Base-by-base conservation (phyloP, 23 red algal species). In the Agarophyton chilense region DNA sequence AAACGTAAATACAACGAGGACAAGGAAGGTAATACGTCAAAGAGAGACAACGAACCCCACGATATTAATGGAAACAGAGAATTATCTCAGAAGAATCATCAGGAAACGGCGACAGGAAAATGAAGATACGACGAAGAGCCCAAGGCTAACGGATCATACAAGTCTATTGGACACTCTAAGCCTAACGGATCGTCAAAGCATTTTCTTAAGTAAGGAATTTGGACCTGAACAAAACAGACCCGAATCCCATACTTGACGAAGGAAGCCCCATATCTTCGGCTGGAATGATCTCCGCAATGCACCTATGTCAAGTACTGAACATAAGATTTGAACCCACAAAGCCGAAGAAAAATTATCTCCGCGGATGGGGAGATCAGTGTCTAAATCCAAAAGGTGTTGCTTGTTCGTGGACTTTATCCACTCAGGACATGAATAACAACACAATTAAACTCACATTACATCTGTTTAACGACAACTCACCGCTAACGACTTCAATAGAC, bases 401-500 rank as follows among this genome's bases (percentile, higher is more conserved):
- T 12, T 62, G 80, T 46, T 51, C 61, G 18, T 84, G 80, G 80
- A 51, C 55, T 14, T 42, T 71, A 35, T 42, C 80, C 12, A 10
- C 1, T 21, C 33, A 66, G 0, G 80, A 84, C 22, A 84, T 44
- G 0, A 18, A 62, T 22, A 2, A 46, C 19, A 22, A 22, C 16
- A 56, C 2, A 14, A 21, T 62, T 4, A 25, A 52, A 39, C 38
- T 84, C 35, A 84, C 57, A 68, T 84, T 65, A 10, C 29, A 84
- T 32, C 35, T 84, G 21, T 51, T 84, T 34, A 14, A 62, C 80
- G 80, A 71, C 44, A 0, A 71, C 0, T 84, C 58, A n/a, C 61
- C 80, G 21, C n/a, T 84, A 7, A 84, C 56, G 11, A 84, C 54
- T 52, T 4, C 41, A 46, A 56, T 84, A n/a, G 55, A 84, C 29